Evolutionary conservation across 1,284 basidiomycete genomes (phyloP), one percentile per base, ranked within the genome.

Genomic region (Cystobasidiaceae sp.): DNA sequence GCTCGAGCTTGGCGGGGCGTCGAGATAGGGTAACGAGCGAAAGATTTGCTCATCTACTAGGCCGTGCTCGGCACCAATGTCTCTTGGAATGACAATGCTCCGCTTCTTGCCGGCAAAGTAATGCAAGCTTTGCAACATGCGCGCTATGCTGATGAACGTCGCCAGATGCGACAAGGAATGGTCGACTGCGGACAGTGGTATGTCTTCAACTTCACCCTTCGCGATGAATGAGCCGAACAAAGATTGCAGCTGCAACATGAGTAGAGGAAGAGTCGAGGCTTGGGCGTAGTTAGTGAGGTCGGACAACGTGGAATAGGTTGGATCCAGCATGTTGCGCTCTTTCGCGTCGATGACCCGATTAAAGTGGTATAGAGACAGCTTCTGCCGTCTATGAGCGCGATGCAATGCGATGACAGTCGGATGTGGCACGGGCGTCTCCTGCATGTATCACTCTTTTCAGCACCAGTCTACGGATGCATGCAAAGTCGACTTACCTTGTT

Each of bases 141-240:
- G 69, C n/a, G 68, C 59, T 41, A 72, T 70, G 4, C 71, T 71
- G n/a, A 66, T 59, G 25, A 65, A 69, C 4, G 71, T 71, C 0
- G 71, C 72, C 19, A 72, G 37, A 51, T 73, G 72, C 8, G 68
- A 69, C 15, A 71, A 70, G 0, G 72, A 71, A 30, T 73, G 72
- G 30, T 73, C 72, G 5, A 73, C 64, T 17, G 66, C 58, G 4
- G 45, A 58, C 34, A 67, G 48, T 6, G 54, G 59, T 28, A 64
- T 48, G 33, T 49, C 59, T 43, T 28, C 45, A n/a, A 51, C 39
- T 44, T 56, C 54, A 19, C 54, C 54, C 27, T 52, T 50, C 25
- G n/a, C n/a, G n/a, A 21, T n/a, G 25, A 45, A 32, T 21, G 57
- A 32, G 1, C 51, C 54, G n/a, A 67, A 59, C 46, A 46, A 30